Conservation (phyloP, 1,139 yeast species). For the Eremothecium sinecaudum region DNA sequence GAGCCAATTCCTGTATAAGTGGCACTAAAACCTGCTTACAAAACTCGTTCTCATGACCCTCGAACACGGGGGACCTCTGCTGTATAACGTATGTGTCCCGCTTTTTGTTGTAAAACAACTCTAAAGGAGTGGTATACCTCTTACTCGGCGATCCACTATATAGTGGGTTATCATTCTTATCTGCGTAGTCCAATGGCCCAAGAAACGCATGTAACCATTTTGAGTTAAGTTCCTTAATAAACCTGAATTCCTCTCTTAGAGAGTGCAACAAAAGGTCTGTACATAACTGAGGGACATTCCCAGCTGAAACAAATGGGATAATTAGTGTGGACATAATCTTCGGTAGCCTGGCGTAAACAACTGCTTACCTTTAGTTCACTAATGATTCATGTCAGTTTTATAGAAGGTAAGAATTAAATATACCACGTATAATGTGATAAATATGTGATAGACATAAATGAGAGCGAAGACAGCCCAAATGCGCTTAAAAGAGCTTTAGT, state of each 20-base stretch:
- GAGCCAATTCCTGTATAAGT: conserved; percentile 35
- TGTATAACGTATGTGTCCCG: conserved; percentile 52
- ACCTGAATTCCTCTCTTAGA: conserved; percentile 36
- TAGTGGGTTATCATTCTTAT: conserved; percentile 23
- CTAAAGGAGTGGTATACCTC: conserved; percentile 47
- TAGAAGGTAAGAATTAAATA: too few relatives aligned
- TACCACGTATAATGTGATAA: too few relatives aligned
- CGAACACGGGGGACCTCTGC: conserved; percentile 75
- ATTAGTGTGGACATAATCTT: conserved; percentile 33
- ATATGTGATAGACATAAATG: too few relatives aligned
- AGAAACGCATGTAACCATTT: conserved; percentile 68
- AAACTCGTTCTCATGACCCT: conserved; percentile 48
- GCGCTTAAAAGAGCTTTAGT: too few relatives aligned
- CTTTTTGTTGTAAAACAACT: conserved; percentile 40
- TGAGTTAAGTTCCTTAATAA: conserved; percentile 50
- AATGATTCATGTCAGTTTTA: too few relatives aligned
- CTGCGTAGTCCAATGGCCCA: conserved; percentile 57
- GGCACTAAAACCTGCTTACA: conserved; percentile 46
- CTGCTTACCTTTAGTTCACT: not conserved
- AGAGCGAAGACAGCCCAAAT: too few relatives aligned
- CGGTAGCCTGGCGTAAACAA: not conserved
- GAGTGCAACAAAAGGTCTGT: conserved; percentile 66
- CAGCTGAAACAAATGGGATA: conserved; percentile 75
- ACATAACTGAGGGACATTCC: conserved; percentile 81
- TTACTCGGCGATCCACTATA: conserved; percentile 10